Evolutionary conservation across 2,329 filamentous ascomycete genomes (phyloP), one percentile per base, ranked within the genome.

Genomic region (Mariannaea sp.): DNA sequence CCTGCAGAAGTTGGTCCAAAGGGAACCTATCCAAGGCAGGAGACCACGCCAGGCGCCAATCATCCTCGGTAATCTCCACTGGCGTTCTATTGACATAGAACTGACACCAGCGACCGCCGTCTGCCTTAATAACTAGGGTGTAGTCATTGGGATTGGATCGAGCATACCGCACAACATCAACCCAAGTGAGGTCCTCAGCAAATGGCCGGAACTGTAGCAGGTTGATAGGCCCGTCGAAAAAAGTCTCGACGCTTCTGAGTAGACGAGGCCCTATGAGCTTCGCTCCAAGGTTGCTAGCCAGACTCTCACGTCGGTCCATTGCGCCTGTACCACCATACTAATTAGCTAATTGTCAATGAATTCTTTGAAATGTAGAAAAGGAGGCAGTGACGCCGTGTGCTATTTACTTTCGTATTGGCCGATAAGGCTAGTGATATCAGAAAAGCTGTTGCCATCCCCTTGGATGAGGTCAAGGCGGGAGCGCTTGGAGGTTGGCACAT

Each of bases 11-110:
- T 58, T 92, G 85, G 12, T 88, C 86, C 2, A 90, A 87, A 14
- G 92, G 90, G 53, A 81, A 78, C 67, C 90, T 87, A 70, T 95
- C 89, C 9, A 92, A 83, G 60, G 90, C 89, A 22, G 91, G 90
- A 32, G 89, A 92, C 49, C 86, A 85, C 60, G 96, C 92, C 60
- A 96, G 76, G 35, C 92, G 82, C 79, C 87, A 96, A 68, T 96
- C 91, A 69, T 95, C 90, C 70, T 95, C 90, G 14, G 85, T 86
- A 56, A 96, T 93, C 73, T 96, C 90, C 7, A 95, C 87, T 41
- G 89, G 83, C 60, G 87, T 82, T 56, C 92, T 89, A 67, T 92
- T 92, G 59, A 90, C 86, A 66, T 86, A 85, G 70, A 96, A 94
- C 58, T 90, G 89, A 68, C 91, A 95, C 47, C 88, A 85, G 40